Percentiles rank a stretch among this genome's conserved stretches.
These are phyloP conservation scores for Sporothrix brasiliensis DNA, from an alignment of 2,329 filamentous ascomycete genomes.

Conservation along the genomic window DNA sequence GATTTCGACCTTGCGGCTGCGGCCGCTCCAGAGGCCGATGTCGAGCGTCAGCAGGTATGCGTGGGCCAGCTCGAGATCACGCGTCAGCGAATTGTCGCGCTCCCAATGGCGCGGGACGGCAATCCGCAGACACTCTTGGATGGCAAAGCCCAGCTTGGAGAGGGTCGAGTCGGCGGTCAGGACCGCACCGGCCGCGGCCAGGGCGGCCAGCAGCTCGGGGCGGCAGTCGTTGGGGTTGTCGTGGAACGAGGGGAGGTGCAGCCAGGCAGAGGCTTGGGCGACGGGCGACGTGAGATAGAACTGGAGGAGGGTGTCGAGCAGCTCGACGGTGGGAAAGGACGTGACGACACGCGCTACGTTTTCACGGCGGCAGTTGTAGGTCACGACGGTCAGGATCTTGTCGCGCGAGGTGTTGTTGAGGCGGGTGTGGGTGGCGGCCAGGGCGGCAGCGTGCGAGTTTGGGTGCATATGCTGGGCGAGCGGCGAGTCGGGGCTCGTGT, in stretches of 20 bases:
- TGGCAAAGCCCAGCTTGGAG: constrained; percentile 6
- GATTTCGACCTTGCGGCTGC: neutral
- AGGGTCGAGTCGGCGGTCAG: neutral
- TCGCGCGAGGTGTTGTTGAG: neutral
- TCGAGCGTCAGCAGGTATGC: neutral
- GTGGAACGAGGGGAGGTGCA: neutral
- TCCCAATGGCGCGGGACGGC: neutral
- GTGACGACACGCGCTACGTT: neutral
- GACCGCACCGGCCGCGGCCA: neutral
- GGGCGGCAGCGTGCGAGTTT: neutral
- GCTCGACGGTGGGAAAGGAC: neutral
- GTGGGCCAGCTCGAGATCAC: neutral
- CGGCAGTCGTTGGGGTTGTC: constrained; percentile 13
- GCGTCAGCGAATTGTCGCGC: constrained; percentile 10
- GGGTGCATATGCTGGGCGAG: neutral
- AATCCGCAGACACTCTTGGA: neutral
- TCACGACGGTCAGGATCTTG: constrained; percentile 10
- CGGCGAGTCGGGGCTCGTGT: constrained; percentile 6
- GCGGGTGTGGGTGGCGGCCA: neutral
- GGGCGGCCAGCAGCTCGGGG: neutral
- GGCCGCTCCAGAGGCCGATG: constrained; percentile 6
- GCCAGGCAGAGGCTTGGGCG: neutral
- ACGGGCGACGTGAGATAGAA: neutral
- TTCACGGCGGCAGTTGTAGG: constrained; percentile 2
- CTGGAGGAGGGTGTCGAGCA: neutral